Evolutionary conservation across 2,329 filamentous ascomycete species (phyloP).

Genomic region (Phaeoacremonium minimum): DNA sequence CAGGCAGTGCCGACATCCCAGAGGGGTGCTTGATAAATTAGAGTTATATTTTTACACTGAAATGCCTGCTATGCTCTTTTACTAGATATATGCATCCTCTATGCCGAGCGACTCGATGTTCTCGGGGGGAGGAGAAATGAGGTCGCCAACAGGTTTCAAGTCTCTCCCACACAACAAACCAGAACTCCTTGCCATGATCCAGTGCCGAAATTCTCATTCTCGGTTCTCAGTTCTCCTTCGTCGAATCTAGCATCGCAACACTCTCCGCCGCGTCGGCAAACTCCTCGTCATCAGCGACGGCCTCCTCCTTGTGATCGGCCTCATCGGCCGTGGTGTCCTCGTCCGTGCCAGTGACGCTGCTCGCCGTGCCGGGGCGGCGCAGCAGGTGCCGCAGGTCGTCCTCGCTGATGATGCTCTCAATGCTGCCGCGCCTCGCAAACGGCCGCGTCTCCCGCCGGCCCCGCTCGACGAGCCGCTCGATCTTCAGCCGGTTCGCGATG

Average conservation of each 20-base stretch:
- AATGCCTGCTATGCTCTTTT: too few species aligned
- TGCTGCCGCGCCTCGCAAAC: conserved; percentile 39
- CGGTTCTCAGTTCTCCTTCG: too few species aligned
- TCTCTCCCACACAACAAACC: too few species aligned
- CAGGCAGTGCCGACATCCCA: too few species aligned
- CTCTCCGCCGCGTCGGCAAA: not conserved
- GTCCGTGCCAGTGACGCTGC: conserved; percentile 9
- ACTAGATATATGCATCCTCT: too few species aligned
- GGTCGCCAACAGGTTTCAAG: too few species aligned
- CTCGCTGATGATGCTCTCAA: conserved; percentile 58
- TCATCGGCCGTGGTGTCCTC: conserved; percentile 11
- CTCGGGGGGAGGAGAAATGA: too few species aligned
- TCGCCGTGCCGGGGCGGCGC: conserved; percentile 12
- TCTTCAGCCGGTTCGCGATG: conserved; percentile 77
- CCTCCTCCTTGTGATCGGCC: conserved; percentile 4
- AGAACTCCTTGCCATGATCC: too few species aligned
- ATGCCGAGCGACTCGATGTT: too few species aligned
- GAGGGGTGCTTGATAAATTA: too few species aligned
- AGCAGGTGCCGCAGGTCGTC: conserved; percentile 44
- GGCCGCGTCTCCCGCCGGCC: conserved; percentile 51
- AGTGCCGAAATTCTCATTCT: too few species aligned
- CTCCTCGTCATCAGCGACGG: conserved; percentile 6
- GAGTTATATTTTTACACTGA: too few species aligned
- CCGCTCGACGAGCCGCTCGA: conserved; percentile 67
- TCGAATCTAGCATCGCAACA: conserved; percentile 1